Evolutionary conservation across 2,329 filamentous ascomycete genomes (phyloP).

Genomic region (Ophiostoma pallidulum): DNA sequence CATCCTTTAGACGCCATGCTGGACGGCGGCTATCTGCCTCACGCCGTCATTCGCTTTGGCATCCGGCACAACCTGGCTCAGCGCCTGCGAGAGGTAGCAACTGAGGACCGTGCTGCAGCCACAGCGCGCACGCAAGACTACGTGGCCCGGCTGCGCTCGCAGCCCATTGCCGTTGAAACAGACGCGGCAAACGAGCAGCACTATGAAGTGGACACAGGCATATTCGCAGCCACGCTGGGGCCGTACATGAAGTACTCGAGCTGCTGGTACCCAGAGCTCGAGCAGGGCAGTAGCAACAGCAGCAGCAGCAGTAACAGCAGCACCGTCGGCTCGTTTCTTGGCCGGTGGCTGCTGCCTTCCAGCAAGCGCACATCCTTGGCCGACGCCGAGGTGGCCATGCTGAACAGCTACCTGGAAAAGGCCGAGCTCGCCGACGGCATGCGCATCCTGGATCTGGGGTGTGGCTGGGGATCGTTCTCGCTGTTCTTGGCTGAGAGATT

Average conservation of each 20-base stretch:
- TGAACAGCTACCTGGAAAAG: slow-evolving; percentile 52
- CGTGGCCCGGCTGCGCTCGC: slow-evolving; percentile 47
- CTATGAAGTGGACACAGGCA: slow-evolving; percentile 61
- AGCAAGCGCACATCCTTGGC: slow-evolving; percentile 48
- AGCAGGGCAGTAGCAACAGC: background rate
- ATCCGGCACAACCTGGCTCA: slow-evolving; percentile 58
- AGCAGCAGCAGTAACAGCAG: background rate
- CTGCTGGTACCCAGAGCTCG: slow-evolving; percentile 46
- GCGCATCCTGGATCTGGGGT: slow-evolving; percentile 54
- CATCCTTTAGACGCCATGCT: slow-evolving; percentile 41
- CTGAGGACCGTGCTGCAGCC: slow-evolving; percentile 13
- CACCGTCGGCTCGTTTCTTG: background rate
- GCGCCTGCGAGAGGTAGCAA: slow-evolving; percentile 46
- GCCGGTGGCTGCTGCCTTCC: background rate
- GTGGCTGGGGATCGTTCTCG: slow-evolving; percentile 58
- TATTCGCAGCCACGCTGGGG: slow-evolving; percentile 51
- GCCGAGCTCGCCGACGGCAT: slow-evolving; percentile 51
- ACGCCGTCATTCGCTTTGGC: slow-evolving; percentile 51
- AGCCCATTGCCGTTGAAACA: slow-evolving; percentile 61
- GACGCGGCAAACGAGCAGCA: slow-evolving; percentile 58
- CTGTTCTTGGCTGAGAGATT: slow-evolving; percentile 58
- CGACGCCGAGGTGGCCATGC: slow-evolving; percentile 58
- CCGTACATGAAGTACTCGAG: slow-evolving; percentile 65
- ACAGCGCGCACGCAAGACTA: slow-evolving; percentile 48
- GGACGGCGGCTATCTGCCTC: slow-evolving; percentile 56